Conservation (phyloP, 768 basidiomycete species). For the Leccinum subgranulosum region DNA sequence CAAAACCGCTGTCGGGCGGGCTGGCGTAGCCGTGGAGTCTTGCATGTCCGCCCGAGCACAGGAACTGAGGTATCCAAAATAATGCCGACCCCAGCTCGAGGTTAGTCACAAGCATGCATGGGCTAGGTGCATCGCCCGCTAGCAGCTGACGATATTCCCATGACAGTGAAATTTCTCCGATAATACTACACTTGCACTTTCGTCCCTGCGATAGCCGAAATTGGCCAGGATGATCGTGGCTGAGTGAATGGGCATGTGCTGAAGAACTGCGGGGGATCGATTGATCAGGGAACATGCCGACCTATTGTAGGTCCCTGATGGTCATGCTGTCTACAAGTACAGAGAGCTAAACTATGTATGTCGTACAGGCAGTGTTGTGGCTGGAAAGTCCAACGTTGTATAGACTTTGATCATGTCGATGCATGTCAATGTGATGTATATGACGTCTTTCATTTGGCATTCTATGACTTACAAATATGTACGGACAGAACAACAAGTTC, state of each 20-base stretch:
- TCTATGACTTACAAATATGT: no score
- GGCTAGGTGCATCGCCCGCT: not conserved
- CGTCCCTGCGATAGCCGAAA: not conserved
- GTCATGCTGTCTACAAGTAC: no score
- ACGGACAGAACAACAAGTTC: no score
- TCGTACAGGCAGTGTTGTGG: no score
- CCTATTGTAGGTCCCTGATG: no score
- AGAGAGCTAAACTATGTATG: no score
- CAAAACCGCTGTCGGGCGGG: not conserved
- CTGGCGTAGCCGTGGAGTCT: not conserved
- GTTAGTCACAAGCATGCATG: not conserved
- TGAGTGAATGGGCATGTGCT: not conserved
- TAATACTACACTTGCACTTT: not conserved
- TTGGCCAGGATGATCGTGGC: not conserved
- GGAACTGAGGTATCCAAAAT: not conserved
- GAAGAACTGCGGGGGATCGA: not conserved
- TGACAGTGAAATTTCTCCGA: not conserved
- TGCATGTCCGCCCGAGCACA: not conserved
- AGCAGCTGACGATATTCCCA: slow-evolving; percentile 4
- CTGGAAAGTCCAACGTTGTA: no score
- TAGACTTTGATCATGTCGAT: no score
- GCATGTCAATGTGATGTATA: no score
- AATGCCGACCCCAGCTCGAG: not conserved
- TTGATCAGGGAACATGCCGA: not conserved
- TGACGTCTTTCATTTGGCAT: no score